Percentiles rank a stretch among this genome's conserved stretches.
phyloP scores from a whole-genome alignment of 495 filamentous ascomycete genomes.

The Platismatia glauca region DNA sequence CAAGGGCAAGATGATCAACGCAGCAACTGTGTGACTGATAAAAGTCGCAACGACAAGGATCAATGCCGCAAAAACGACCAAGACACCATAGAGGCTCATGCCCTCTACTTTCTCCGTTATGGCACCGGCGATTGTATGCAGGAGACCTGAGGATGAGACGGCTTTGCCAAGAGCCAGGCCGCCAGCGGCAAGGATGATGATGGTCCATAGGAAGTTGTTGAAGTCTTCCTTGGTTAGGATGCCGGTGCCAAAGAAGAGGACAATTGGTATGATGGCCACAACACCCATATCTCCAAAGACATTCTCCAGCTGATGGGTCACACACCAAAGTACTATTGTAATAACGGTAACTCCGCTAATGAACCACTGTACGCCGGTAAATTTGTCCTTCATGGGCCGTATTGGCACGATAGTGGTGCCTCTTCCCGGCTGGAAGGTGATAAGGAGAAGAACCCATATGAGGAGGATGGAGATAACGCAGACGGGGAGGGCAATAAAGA shows the following conservation, averaged over 20 bases:
- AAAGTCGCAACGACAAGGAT: conserved; percentile 95
- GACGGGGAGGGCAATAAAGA: conserved; percentile 89
- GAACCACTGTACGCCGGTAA: conserved; percentile 88
- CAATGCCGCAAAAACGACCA: conserved; percentile 76
- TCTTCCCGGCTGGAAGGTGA: conserved; percentile 72
- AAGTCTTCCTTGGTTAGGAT: conserved; percentile 99
- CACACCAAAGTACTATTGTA: conserved; percentile 90
- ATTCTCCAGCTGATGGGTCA: conserved; percentile 75
- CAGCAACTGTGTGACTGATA: conserved; percentile 95
- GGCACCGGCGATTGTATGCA: conserved; percentile 70
- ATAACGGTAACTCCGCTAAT: conserved; percentile 73
- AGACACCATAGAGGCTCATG: conserved; percentile 75
- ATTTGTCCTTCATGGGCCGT: conserved; percentile 74
- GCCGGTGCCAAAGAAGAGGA: conserved; percentile 92
- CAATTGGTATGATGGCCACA: conserved; percentile 90
- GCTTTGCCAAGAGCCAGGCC: conserved; percentile 90
- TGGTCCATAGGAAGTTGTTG: conserved; percentile 99
- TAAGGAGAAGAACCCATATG: conserved; percentile 81
- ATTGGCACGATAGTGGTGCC: conserved; percentile 91
- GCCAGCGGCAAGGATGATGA: conserved; percentile 96
- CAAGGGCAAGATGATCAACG: conserved; percentile 87
- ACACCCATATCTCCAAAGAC: conserved; percentile 97
- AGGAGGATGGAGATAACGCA: conserved; percentile 81
- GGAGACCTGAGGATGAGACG: conserved; percentile 84
- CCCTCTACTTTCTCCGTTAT: conserved; percentile 69